Base-by-base conservation (phyloP, 176 grass and related monocot genomes). In the Oryza officinalis region DNA sequence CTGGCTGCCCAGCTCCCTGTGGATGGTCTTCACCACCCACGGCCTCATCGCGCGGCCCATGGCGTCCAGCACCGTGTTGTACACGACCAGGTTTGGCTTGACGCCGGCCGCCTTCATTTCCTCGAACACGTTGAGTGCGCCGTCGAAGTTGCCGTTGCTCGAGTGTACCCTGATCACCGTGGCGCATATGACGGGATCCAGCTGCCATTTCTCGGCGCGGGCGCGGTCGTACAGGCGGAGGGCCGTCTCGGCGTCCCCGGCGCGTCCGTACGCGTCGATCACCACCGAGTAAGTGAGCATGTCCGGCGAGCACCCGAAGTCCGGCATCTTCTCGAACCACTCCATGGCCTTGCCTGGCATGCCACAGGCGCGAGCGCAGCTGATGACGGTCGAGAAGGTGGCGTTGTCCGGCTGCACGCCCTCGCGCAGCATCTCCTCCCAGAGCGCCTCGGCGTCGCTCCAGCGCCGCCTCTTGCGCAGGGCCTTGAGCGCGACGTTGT, bases 261-360 rank as follows among this genome's bases (percentile, higher is more conserved):
- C 86, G 35, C 85, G 91, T 17, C 93, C 91, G 60, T 92, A 98
- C 44, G 93, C 87, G 49, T 91, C 91, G 59, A 98, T 98, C 77
- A 96, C 89, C 67, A 72, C 89, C 22, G 96, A 90, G 82, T 82
- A 92, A 0, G 89, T 92, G 83, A 96, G 85, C 63, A 87, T 83
- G 77, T 88, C 88, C 8, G 96, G 96, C n/a, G 64, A 79, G 87
- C 91, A 98, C 46, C 80, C 85, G 13, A 90, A 89, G 22, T 79
- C 91, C 23, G 89, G 77, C 93, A 93, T 98, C 83, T 96, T 95
- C 80, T 98, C 96, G 77, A 90, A 96, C 91, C 92, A 98, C 90
- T 98, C 96, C 35, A 95, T 80, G 35, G 96, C 91, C 78, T 92
- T 95, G 20, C 25, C 67, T 7, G 87, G 91, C 35, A 91, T 38